phyloP scores from a whole-genome alignment of 306 rosid species.

The Cucurbita argyrosperma region DNA sequence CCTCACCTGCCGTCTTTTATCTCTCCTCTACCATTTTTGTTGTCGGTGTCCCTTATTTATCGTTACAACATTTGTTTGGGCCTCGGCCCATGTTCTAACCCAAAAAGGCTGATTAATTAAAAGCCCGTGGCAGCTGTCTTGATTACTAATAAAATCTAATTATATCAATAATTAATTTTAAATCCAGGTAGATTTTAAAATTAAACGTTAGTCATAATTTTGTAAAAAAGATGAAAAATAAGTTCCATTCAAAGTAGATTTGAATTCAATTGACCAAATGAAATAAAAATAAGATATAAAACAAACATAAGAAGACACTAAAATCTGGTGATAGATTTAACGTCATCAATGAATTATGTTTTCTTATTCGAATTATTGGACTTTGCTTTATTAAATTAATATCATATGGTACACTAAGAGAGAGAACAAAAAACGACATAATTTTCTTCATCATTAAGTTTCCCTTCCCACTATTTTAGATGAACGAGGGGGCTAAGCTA shows the following conservation, averaged over 20 bases:
- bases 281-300: neutral
- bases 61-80: neutral
- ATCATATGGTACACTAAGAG: neutral
- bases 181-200: too few relatives aligned
- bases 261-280: too few relatives aligned
- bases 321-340: neutral
- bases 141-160: neutral
- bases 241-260: too few relatives aligned
- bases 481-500: neutral
- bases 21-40: neutral
- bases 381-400: neutral
- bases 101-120: too few relatives aligned
- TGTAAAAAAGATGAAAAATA: too few relatives aligned
- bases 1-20: neutral
- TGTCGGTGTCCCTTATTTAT: neutral
- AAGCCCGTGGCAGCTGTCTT: slow-evolving; percentile 13
- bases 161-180: too few relatives aligned
- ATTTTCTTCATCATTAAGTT: neutral
- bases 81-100: neutral
- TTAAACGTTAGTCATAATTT: too few relatives aligned
- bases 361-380: neutral
- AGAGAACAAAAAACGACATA: neutral
- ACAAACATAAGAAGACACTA: neutral
- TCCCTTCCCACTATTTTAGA: neutral
- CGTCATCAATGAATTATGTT: neutral